Base-by-base conservation (phyloP, 257 asterid genomes). In the Nicotiana benthamiana region DNA sequence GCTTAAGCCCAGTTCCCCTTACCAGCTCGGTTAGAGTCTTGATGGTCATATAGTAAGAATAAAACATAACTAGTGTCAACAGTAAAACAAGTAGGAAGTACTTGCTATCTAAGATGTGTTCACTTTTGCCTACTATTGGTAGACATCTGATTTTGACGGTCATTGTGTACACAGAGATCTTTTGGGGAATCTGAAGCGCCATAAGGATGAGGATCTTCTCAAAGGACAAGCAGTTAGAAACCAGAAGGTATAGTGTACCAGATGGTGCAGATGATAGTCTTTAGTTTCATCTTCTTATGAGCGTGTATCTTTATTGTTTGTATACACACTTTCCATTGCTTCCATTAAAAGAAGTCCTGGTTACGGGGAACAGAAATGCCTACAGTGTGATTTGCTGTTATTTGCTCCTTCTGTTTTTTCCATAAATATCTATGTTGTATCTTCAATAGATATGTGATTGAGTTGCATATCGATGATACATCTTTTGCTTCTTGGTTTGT, bases 151-250 rank as follows among this genome's bases (percentile, higher is more conserved):
- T 9, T 74, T 74, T 74, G 62, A 13, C 9, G 17, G 79, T 74
- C 18, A 74, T 57, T 78, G 22, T 60, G 24, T 63, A 75, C 82
- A 70, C 93, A 95, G 99, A 86, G 89, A 91, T 87, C 79, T 94
- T 75, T 84, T 86, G 89, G 89, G 87, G 83, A 95, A 90, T 87
- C 87, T 95, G 61, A 92, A 86, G 88, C 89, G 80, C 63, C 91
- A 90, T 52, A 95, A 87, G 84, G 96, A 92, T 81, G 97, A 92
- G 86, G 99, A 95, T 86, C 60, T 91, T 79, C 88, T 85, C 57
- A 91, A 92, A 84, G 96, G 98, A 24, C 96, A 86, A 88, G 97
- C 98, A 80, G 94, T 95, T 15, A 95, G 91, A 89, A 91, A 90
- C 80, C 99, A 95, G 82, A 90, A 86, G 98, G 98, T 93, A 91